Percentiles rank a stretch among this genome's conserved stretches.
phyloP scores from a whole-genome alignment of 306 rosid species.

The Vigna unguiculata region DNA sequence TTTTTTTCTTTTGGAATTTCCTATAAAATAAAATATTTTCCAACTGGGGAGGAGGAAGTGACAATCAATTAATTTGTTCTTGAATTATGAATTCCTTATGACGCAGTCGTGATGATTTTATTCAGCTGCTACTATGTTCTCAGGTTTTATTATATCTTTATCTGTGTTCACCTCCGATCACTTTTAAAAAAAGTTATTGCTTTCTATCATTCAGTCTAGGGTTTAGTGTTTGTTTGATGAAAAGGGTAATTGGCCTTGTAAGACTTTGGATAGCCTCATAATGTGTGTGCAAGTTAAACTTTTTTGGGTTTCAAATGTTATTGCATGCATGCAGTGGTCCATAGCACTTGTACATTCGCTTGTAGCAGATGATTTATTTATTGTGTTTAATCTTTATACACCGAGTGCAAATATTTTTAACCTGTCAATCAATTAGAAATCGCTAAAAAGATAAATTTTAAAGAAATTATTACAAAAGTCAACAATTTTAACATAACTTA shows the following conservation, averaged over 20 bases:
- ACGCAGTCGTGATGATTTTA: not conserved
- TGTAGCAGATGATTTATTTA: not conserved
- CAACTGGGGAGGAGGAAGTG: constrained; percentile 15
- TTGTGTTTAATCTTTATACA: not conserved
- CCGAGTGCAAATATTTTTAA: not conserved
- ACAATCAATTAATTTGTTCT: constrained; percentile 4
- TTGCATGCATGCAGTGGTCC: constrained; percentile 16
- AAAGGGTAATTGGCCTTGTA: constrained; percentile 26
- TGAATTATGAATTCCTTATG: constrained; percentile 36
- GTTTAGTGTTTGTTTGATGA: constrained; percentile 24
- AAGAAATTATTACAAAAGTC: not conserved
- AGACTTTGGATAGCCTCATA: constrained; percentile 29
- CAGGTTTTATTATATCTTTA: constrained; percentile 12
- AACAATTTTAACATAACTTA: not conserved
- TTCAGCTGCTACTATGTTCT: not conserved
- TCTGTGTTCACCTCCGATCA: constrained; percentile 26
- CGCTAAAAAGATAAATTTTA: not conserved
- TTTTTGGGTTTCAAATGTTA: constrained; percentile 15
- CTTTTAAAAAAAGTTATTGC: constrained; percentile 10
- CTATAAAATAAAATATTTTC: constrained; percentile 27
- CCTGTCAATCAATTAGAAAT: not conserved
- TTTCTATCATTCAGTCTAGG: not conserved
- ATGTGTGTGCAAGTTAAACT: constrained; percentile 26
- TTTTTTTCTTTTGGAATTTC: constrained; percentile 28
- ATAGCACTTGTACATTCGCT: constrained; percentile 3